phyloP scores from a whole-genome alignment of 768 basidiomycete genomes.

The Coprinopsis strossmayeri region DNA sequence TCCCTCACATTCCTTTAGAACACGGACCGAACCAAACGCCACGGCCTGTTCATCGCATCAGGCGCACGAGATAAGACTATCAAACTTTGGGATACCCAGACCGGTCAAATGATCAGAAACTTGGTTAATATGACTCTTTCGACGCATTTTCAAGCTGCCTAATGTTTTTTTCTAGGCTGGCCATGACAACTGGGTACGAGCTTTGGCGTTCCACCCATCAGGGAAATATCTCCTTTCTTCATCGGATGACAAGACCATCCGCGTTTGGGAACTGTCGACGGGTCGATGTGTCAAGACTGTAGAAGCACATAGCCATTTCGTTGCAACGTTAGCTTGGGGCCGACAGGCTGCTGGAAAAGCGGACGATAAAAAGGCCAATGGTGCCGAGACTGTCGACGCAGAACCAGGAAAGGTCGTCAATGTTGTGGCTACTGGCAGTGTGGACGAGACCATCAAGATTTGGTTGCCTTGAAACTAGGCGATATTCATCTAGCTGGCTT shows the following conservation, averaged over 20 bases:
- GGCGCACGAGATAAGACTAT: slow-evolving; percentile 90
- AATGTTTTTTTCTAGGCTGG: slow-evolving; percentile 39
- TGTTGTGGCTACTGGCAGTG: slow-evolving; percentile 62
- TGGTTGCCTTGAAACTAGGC: slow-evolving; percentile 58
- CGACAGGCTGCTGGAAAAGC: slow-evolving; percentile 41
- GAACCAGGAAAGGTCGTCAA: slow-evolving; percentile 58
- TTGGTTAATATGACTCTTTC: slow-evolving; percentile 40
- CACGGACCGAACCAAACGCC: slow-evolving; percentile 44
- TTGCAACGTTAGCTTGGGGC: slow-evolving; percentile 79
- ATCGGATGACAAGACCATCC: slow-evolving; percentile 87
- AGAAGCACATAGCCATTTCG: slow-evolving; percentile 83
- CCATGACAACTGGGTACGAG: slow-evolving; percentile 89
- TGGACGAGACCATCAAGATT: slow-evolving; percentile 63
- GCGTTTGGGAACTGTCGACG: slow-evolving; percentile 83
- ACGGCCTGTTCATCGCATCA: slow-evolving; percentile 62
- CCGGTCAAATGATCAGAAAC: slow-evolving; percentile 74
- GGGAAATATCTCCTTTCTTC: slow-evolving; percentile 89
- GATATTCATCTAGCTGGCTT: no score
- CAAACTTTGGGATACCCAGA: slow-evolving; percentile 83
- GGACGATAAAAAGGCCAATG: slow-evolving; percentile 27
- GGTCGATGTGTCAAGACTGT: slow-evolving; percentile 84
- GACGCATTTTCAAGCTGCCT: slow-evolving; percentile 7
- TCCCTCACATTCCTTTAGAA: slow-evolving; percentile 26
- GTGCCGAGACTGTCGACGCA: slow-evolving; percentile 24
- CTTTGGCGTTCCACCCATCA: slow-evolving; percentile 82